Conservation (phyloP, 805 yeast genomes). For the Pichia nakasei region DNA sequence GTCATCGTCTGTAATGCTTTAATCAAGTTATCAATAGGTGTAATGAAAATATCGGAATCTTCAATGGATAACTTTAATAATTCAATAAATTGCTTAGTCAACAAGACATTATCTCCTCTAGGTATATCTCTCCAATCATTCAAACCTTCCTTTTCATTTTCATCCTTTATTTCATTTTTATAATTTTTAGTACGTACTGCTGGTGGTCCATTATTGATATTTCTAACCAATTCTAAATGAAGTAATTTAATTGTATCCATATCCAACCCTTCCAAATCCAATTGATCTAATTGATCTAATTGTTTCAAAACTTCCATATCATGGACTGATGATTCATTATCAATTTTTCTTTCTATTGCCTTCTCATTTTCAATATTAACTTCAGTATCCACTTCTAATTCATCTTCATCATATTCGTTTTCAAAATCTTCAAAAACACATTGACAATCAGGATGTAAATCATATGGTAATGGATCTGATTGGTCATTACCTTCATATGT, state of each 20-base stretch:
- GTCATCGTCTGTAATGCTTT: conserved; percentile 21
- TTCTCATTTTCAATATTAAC: conserved; percentile 9
- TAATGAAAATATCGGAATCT: conserved; percentile 18
- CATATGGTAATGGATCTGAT: conserved; percentile 12
- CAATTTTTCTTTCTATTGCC: conserved; percentile 2
- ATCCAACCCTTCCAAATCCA: conserved; percentile 2
- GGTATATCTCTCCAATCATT: conserved; percentile 70
- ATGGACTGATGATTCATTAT: conserved; percentile 4
- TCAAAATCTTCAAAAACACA: conserved; percentile 22
- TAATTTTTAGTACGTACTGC: conserved; percentile 29
- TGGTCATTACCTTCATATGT: conserved; percentile 3
- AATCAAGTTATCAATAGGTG: conserved; percentile 21
- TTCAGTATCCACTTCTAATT: conserved; percentile 14
- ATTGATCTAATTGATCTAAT: background rate
- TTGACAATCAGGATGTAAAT: conserved; percentile 30
- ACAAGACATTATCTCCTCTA: conserved; percentile 43
- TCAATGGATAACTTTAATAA: conserved; percentile 17
- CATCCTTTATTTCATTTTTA: conserved; percentile 40
- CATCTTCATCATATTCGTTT: conserved; percentile 14
- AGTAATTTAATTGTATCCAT: background rate
- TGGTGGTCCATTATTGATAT: conserved; percentile 14
- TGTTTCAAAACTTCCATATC: background rate
- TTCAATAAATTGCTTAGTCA: conserved; percentile 20
- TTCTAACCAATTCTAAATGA: conserved; percentile 5
- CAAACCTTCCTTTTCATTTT: conserved; percentile 32